Base-by-base conservation (phyloP, 108 stramenopile genomes). In the Cylindrotheca fusiformis region DNA sequence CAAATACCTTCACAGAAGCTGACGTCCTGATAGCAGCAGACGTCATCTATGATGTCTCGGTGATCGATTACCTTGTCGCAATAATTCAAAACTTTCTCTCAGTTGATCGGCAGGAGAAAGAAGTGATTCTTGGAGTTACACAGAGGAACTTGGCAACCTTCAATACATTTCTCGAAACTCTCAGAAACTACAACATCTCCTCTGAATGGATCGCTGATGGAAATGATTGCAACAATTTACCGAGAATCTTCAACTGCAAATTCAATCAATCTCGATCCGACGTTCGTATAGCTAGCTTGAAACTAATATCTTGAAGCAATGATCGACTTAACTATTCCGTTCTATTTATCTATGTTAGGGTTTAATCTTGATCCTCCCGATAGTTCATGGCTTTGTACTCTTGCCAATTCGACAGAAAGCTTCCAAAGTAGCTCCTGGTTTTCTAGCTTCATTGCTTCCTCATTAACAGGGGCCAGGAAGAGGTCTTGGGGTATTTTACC, bases 1-100 rank as follows among this genome's bases (percentile, higher is more conserved):
- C n/a, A n/a, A n/a, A n/a, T n/a, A n/a, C 8, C 17, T 23, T 44
- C 33, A 18, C 18, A 56, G 28, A 67, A 41, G 83, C 85, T 4
- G 77, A 86, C 31, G 58, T 90, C 1, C 27, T 90, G 30, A 29
- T 90, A 2, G 88, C 85, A 22, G 88, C 85, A 22, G 88, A 90
- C 67, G 83, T 86, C 2, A 68, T 77, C 6, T 90, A 90, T 53
- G 82, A 82, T 66, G 47, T 57, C 8, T n/a, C 60, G 0, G 48
- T 58, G 12, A 63, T 89, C n/a, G 60, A 69, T 6, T 32, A 49
- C 36, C 63, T 89, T 2, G 75, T 81, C 3, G 12, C 55, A 1
- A 66, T 74, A 4, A 77, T 85, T 0, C 55, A 45, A 0, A 46
- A 47, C 24, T 83, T 89, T 56, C 63, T 89, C 10, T 48, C 32